Base-by-base conservation (phyloP, 768 basidiomycete genomes). In the Auriscalpium vulgare region DNA sequence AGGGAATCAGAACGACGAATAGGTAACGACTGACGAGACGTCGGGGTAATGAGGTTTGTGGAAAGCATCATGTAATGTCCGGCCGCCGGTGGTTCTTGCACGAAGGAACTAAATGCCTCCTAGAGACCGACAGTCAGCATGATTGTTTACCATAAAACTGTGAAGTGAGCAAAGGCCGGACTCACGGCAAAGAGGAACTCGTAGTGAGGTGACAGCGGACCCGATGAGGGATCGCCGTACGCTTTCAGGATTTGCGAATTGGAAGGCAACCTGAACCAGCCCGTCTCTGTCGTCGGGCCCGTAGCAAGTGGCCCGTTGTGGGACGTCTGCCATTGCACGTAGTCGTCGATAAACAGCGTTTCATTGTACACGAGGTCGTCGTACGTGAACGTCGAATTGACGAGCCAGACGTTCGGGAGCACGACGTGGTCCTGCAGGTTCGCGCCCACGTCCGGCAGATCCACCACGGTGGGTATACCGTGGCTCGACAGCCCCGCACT, bases 391-490 rank as follows among this genome's bases (percentile, higher is more conserved):
- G 40, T 43, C 13, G 40, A 13, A 17, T 43, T 43, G 40, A 43
- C 40, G 17, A 17, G 13, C 14, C 13, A 43, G 17, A 43, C 40
- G 40, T 43, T 43, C 40, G 40, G 40, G 14, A 43, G 45, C 16
- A 48, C 35, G 35, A 43, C 21, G 53, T 54, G 53, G 53, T 47
- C 53, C 34, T 47, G 47, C n/a, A 54, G 37, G 34, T 54, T 47
- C 35, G 34, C 23, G 36, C 53, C 53, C 14, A 54, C 46, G 44
- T 37, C 13, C 6, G 53, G 53, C 8, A 17, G 7, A 29, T 54
- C 14, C n/a, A 54, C 35, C 13, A 54, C 14, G 19, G 53, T 54
- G 17, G 34, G 34, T 35, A 54, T 47, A 29, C 45, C 44, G 17
- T 17, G 35, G 14, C 16, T 11, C 29, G 23, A 16, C 29, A 54